Evolutionary conservation across 352 stramenopile genomes (phyloP).

Genomic region (Nothophytophthora sp.): DNA sequence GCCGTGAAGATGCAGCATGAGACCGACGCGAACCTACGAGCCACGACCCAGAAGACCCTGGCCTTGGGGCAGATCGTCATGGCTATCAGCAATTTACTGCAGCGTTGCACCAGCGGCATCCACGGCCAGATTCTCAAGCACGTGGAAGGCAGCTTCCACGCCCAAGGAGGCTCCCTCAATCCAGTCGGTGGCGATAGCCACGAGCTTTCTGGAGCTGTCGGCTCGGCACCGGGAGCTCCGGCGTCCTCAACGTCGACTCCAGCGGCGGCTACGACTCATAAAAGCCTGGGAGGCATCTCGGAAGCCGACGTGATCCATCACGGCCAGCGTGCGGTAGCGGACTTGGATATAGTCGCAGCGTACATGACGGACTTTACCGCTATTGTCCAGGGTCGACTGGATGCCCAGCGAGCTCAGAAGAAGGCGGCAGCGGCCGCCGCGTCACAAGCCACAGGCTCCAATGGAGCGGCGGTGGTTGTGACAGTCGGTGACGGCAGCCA

Average conservation of each 20-base stretch:
- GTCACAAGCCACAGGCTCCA: slow-evolving; percentile 11
- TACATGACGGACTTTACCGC: slow-evolving; percentile 94
- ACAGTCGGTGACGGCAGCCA: slow-evolving; percentile 14
- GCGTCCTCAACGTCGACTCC: slow-evolving; percentile 8
- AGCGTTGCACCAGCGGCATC: slow-evolving; percentile 83
- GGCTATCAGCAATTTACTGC: slow-evolving; percentile 84
- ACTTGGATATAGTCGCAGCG: slow-evolving; percentile 91
- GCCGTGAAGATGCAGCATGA: slow-evolving; percentile 87
- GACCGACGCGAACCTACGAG: slow-evolving; percentile 84
- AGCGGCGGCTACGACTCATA: background rate
- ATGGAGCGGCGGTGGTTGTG: background rate
- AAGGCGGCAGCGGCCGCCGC: slow-evolving; percentile 42
- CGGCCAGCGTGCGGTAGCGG: slow-evolving; percentile 80
- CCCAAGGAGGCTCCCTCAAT: slow-evolving; percentile 17
- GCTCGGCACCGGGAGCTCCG: slow-evolving; percentile 3
- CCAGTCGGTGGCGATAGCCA: slow-evolving; percentile 17
- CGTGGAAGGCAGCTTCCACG: slow-evolving; percentile 54
- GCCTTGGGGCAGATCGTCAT: slow-evolving; percentile 91
- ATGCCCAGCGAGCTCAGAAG: slow-evolving; percentile 74
- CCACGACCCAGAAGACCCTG: slow-evolving; percentile 90
- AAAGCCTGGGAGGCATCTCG: slow-evolving; percentile 48
- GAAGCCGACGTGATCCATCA: slow-evolving; percentile 88
- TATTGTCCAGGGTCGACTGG: slow-evolving; percentile 73
- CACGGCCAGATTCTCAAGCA: slow-evolving; percentile 90
- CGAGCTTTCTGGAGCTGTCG: slow-evolving; percentile 5